Percentiles rank a stretch among this genome's conserved stretches.
Conservation (phyloP, 2,329 filamentous ascomycete species). For the Geosmithia flava region DNA sequence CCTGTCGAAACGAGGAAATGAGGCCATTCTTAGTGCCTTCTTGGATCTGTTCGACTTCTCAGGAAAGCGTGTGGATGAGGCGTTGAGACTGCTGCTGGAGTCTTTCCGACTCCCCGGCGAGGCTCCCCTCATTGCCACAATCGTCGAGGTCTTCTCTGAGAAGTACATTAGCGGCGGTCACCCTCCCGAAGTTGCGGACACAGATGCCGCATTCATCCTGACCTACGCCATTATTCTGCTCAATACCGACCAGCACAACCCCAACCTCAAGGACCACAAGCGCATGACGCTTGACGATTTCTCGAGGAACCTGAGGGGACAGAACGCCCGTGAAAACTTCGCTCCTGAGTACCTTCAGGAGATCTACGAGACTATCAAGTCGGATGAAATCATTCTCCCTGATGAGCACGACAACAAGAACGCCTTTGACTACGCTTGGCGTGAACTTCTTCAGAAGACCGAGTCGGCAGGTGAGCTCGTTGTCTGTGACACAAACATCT, state of each 20-base stretch:
- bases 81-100: conserved; percentile 73
- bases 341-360: conserved; percentile 67
- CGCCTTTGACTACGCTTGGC: conserved; percentile 96
- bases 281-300: conserved; percentile 83
- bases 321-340: conserved; percentile 80
- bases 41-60: conserved; percentile 80
- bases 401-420: conserved; percentile 96
- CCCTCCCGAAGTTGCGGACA: conserved; percentile 66
- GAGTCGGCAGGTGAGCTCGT: conserved; percentile 61
- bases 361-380: conserved; percentile 85
- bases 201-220: conserved; percentile 80
- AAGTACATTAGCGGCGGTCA: conserved; percentile 64
- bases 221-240: conserved; percentile 96
- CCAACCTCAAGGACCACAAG: conserved; percentile 68
- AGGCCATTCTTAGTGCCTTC: conserved; percentile 72
- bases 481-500: conserved; percentile 83
- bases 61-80: conserved; percentile 80
- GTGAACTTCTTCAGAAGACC: conserved; percentile 79
- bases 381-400: conserved; percentile 88
- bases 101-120: conserved; percentile 91
- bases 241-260: conserved; percentile 95
- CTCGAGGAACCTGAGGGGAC: conserved; percentile 75
- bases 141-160: conserved; percentile 76
- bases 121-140: conserved; percentile 82
- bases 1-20: conserved; percentile 82